Evolutionary conservation across 2,329 filamentous ascomycete species (phyloP).

Genomic region (Metarhizium rileyi): DNA sequence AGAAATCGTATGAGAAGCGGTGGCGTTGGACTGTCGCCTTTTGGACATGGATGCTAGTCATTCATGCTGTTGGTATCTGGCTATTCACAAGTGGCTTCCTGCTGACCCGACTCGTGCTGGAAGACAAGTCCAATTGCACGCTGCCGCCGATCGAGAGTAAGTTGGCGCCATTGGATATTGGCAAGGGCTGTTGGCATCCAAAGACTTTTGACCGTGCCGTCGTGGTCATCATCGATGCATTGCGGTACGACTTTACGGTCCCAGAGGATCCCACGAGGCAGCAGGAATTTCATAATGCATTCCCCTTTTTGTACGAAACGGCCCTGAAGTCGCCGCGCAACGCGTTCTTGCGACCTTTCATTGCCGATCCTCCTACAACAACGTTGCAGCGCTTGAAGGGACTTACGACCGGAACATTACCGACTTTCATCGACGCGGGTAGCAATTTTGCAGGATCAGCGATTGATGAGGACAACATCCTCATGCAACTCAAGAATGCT

Average conservation of each 20-base stretch:
- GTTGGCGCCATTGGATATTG: slow-evolving; percentile 30
- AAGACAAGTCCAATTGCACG: slow-evolving; percentile 63
- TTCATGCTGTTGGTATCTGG: slow-evolving; percentile 75
- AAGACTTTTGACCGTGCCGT: slow-evolving; percentile 89
- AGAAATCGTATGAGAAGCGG: slow-evolving; percentile 39
- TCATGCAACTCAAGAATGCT: slow-evolving; percentile 56
- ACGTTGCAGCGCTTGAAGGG: slow-evolving; percentile 90
- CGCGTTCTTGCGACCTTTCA: slow-evolving; percentile 87
- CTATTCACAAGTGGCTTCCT: slow-evolving; percentile 95
- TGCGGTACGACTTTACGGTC: slow-evolving; percentile 94
- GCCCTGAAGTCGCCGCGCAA: slow-evolving; percentile 65
- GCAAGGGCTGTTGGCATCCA: slow-evolving; percentile 87
- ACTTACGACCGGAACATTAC: slow-evolving; percentile 86
- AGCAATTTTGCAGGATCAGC: slow-evolving; percentile 93
- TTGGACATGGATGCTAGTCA: slow-evolving; percentile 58
- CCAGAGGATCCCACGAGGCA: slow-evolving; percentile 42
- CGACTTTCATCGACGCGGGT: slow-evolving; percentile 87
- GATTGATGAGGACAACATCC: slow-evolving; percentile 82
- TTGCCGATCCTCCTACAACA: slow-evolving; percentile 90
- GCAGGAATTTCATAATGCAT: slow-evolving; percentile 68
- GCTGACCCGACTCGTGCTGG: slow-evolving; percentile 72
- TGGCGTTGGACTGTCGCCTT: slow-evolving; percentile 55
- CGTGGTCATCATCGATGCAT: slow-evolving; percentile 81
- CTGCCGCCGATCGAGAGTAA: slow-evolving; percentile 53
- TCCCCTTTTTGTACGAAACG: slow-evolving; percentile 80